phyloP scores from a whole-genome alignment of 495 filamentous ascomycete species.

The Penicillium odoratum region DNA sequence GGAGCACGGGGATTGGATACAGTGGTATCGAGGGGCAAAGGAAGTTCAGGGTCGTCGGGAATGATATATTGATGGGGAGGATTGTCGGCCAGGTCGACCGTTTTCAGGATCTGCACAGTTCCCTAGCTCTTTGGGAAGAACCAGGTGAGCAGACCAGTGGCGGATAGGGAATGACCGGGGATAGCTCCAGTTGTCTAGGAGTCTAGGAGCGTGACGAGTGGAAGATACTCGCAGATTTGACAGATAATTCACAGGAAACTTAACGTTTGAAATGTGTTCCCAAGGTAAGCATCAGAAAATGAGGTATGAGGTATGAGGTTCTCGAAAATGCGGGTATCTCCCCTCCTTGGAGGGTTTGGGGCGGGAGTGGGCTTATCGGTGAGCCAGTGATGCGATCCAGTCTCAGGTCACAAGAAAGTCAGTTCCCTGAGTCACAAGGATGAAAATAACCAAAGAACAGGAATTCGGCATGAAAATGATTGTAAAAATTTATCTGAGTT shows the following conservation, averaged over 20 bases:
- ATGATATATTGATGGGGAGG: conserved; percentile 51
- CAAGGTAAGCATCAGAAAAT: not conserved
- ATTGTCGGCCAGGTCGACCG: conserved; percentile 67
- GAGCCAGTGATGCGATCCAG: not conserved
- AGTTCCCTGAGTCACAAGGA: conserved; percentile 4
- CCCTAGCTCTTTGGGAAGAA: conserved; percentile 50
- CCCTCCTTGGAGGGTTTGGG: conserved; percentile 2
- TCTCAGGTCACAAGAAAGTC: conserved; percentile 9
- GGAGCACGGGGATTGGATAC: conserved; percentile 24
- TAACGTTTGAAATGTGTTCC: not conserved
- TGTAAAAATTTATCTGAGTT: not conserved
- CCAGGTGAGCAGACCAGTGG: conserved; percentile 50
- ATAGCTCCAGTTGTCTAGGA: conserved; percentile 4
- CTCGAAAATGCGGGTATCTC: not conserved
- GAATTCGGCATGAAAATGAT: not conserved
- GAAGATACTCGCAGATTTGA: not conserved
- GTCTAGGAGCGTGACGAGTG: not conserved
- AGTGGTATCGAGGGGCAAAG: conserved; percentile 36
- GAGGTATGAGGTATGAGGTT: not conserved
- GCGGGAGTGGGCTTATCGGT: conserved; percentile 7
- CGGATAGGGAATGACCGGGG: conserved; percentile 13
- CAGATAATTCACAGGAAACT: not conserved
- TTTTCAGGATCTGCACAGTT: conserved; percentile 47
- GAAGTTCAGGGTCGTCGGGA: conserved; percentile 58
- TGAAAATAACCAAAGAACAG: not conserved